phyloP scores from a whole-genome alignment of 2,329 filamentous ascomycete species.

The Fusarium tupiense region DNA sequence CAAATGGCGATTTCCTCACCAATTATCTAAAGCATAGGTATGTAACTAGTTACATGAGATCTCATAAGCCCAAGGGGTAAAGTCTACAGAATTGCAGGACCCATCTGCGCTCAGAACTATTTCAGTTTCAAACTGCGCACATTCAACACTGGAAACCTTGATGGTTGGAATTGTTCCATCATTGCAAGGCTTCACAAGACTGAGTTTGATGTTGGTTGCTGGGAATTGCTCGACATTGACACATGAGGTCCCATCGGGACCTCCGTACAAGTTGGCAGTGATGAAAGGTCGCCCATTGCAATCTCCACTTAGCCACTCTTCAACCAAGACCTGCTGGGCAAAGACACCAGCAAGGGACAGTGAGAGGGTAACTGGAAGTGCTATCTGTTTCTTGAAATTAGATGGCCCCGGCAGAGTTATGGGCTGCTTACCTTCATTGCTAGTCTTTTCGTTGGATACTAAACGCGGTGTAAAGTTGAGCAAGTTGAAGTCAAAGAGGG shows the following conservation, averaged over 20 bases:
- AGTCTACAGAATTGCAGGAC: neutral
- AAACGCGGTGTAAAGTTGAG: rapidly evolving
- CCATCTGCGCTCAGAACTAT: neutral
- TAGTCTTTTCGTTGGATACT: no score
- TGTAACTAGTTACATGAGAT: neutral
- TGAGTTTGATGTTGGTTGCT: neutral
- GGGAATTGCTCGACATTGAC: neutral
- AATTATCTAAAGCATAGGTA: rapidly evolving
- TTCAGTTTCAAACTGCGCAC: neutral
- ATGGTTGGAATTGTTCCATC: neutral
- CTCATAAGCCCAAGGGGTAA: neutral
- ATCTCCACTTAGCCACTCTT: neutral
- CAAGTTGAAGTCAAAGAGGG: neutral
- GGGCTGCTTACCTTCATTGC: neutral
- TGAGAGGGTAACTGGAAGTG: neutral
- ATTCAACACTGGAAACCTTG: neutral
- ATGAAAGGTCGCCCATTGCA: neutral
- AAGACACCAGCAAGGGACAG: neutral
- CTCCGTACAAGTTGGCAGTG: neutral
- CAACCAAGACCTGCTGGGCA: neutral
- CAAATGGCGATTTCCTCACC: neutral
- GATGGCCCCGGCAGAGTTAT: rapidly evolving
- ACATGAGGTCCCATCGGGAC: neutral
- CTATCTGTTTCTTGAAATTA: neutral
- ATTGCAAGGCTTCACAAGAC: neutral